Percentiles rank a stretch among this genome's conserved stretches.
These are phyloP conservation scores for Prunella vulgaris DNA, from an alignment of 257 asterid species.

Conservation along the genomic window DNA sequence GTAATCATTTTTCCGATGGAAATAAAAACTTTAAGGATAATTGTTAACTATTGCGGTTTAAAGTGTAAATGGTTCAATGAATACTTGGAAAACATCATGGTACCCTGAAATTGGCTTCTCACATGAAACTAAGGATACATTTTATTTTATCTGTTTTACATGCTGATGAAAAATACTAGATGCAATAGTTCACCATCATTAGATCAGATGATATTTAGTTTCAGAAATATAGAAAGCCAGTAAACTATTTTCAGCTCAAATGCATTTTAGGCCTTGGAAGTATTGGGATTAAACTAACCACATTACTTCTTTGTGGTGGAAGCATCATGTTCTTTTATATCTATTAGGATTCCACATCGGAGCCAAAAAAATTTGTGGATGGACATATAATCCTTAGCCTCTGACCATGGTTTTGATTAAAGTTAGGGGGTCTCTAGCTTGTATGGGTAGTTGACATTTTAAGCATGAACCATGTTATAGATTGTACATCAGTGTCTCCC, in stretches of 20 bases:
- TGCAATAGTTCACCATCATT: background rate
- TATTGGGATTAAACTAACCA: background rate
- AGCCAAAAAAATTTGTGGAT: too few relatives aligned
- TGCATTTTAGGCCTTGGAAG: background rate
- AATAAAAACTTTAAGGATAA: too few relatives aligned
- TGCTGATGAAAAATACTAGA: background rate
- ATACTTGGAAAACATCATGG: background rate
- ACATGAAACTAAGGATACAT: too few relatives aligned
- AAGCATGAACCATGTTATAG: background rate
- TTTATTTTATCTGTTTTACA: background rate
- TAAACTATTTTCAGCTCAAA: background rate
- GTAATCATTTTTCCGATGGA: too few relatives aligned
- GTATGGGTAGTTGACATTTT: background rate
- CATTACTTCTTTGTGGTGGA: background rate
- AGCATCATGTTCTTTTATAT: background rate
- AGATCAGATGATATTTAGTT: background rate
- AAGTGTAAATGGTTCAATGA: too few relatives aligned
- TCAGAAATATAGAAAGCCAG: background rate
- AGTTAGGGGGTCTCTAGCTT: too few relatives aligned
- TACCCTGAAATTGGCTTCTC: background rate
- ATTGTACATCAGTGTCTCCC: background rate
- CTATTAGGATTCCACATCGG: too few relatives aligned
- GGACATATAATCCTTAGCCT: too few relatives aligned
- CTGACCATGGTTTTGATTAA: too few relatives aligned
- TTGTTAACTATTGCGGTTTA: too few relatives aligned